Evolutionary conservation across 148 eudicot genomes (phyloP).

Genomic region (Nepenthes gracilis): DNA sequence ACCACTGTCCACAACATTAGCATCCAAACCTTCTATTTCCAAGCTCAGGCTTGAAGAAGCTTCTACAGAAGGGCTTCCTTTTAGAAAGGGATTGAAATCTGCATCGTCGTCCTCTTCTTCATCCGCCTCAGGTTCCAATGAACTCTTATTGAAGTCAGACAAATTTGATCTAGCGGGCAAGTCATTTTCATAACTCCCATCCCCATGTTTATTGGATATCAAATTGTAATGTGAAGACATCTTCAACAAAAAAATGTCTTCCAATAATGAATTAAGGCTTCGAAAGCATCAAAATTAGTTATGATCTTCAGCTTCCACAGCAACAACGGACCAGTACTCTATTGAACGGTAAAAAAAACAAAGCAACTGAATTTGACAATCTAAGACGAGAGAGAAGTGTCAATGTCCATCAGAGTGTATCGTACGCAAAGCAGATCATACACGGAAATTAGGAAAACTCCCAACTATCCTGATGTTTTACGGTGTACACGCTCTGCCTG

Average conservation of each 20-base stretch:
- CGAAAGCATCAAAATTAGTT: too few species aligned
- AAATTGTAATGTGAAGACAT: conserved; percentile 20
- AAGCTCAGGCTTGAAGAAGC: conserved; percentile 92
- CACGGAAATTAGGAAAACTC: too few species aligned
- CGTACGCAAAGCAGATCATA: too few species aligned
- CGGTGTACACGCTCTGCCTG: too few species aligned
- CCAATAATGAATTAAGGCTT: too few species aligned
- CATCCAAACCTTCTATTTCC: conserved; percentile 69
- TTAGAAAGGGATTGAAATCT: conserved; percentile 80
- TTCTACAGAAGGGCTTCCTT: conserved; percentile 52
- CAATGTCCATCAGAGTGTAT: too few species aligned
- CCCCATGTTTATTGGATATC: conserved; percentile 12
- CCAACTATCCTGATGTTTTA: too few species aligned
- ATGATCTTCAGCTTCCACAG: too few species aligned
- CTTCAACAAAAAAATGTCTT: not conserved
- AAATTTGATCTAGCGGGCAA: conserved; percentile 10
- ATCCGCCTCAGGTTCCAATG: conserved; percentile 25
- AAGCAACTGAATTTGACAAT: too few species aligned
- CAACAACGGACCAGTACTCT: too few species aligned
- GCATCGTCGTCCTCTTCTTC: conserved; percentile 87
- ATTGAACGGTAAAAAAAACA: too few species aligned
- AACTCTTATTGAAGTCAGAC: conserved; percentile 11
- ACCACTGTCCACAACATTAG: conserved; percentile 46
- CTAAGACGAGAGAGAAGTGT: too few species aligned
- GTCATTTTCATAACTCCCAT: conserved; percentile 5